Percentiles rank a stretch among this genome's conserved stretches.
Conservation (phyloP, 768 basidiomycete genomes). For the Termitomyces sp. region DNA sequence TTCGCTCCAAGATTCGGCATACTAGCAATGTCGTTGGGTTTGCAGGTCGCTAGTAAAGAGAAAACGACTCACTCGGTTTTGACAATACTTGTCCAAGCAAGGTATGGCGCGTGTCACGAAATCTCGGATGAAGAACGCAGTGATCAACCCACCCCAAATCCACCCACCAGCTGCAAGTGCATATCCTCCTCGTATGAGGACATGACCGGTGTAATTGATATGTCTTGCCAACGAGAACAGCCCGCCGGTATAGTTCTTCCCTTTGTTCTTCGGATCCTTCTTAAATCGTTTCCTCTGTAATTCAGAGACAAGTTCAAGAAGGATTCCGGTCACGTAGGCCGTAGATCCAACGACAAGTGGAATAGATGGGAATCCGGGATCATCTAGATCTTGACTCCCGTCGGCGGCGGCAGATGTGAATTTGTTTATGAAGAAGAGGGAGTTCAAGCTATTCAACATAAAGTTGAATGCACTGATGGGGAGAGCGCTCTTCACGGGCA, state of each 20-base stretch:
- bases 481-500: slow-evolving; percentile 4
- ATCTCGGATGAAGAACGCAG: slow-evolving; percentile 1
- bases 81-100: slow-evolving; percentile 8
- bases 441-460: slow-evolving; percentile 15
- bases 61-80: slow-evolving; percentile 2
- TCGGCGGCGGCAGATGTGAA: slow-evolving; percentile 10
- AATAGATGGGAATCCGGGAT: slow-evolving; percentile 9
- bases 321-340: slow-evolving; percentile 13
- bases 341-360: slow-evolving; percentile 13
- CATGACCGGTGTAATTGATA: slow-evolving; percentile 22
- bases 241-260: slow-evolving; percentile 18
- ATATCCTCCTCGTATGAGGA: slow-evolving; percentile 20
- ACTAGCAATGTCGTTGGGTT: neutral
- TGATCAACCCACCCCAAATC: slow-evolving; percentile 5
- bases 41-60: too few relatives aligned
- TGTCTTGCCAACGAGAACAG: slow-evolving; percentile 22
- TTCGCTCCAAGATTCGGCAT: slow-evolving; percentile 4
- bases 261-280: slow-evolving; percentile 19
- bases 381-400: slow-evolving; percentile 5
- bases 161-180: slow-evolving; percentile 13
- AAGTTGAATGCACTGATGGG: slow-evolving; percentile 14
- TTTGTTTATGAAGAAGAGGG: slow-evolving; percentile 16
- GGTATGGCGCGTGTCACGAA: slow-evolving; percentile 7
- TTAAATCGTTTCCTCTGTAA: slow-evolving; percentile 20
- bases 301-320: slow-evolving; percentile 18